Conservation (phyloP, 805 yeast species). For the Nakazawaea sp. region DNA sequence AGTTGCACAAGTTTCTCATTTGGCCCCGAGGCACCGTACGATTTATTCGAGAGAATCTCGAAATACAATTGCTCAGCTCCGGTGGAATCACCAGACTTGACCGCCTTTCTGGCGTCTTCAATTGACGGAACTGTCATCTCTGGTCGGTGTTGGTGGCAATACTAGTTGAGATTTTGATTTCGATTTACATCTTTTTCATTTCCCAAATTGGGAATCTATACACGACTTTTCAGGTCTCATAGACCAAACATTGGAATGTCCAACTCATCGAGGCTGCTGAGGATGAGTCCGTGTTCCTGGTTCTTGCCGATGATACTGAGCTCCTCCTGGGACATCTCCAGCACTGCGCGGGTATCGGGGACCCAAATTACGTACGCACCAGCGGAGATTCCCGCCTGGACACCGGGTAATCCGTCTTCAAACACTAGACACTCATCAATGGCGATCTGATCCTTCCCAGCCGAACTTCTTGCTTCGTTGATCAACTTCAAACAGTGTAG, state of each 20-base stretch:
- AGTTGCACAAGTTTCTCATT: slow-evolving; percentile 39
- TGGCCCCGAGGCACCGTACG: slow-evolving; percentile 8
- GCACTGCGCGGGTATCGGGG: slow-evolving; percentile 72
- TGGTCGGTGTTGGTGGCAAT: slow-evolving; percentile 5
- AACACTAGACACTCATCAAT: slow-evolving; percentile 83
- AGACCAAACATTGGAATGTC: slow-evolving; percentile 41
- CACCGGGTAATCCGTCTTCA: slow-evolving; percentile 96
- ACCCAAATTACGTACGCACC: slow-evolving; percentile 91
- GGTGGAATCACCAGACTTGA: slow-evolving; percentile 36
- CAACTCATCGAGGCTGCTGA: slow-evolving; percentile 45
- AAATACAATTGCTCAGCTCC: slow-evolving; percentile 58
- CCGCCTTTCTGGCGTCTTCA: slow-evolving; percentile 58
- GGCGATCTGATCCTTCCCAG: slow-evolving; percentile 38
- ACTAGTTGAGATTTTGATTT: background rate
- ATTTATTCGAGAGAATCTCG: slow-evolving; percentile 31
- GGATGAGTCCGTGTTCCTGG: slow-evolving; percentile 46
- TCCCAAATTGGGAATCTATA: background rate
- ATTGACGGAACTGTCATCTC: slow-evolving; percentile 28
- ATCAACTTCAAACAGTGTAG: slow-evolving; percentile 65
- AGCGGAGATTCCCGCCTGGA: slow-evolving; percentile 73
- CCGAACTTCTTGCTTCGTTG: slow-evolving; percentile 43
- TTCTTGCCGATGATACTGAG: slow-evolving; percentile 34
- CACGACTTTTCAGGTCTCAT: background rate
- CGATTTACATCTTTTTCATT: background rate
- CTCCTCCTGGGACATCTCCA: slow-evolving; percentile 42